phyloP scores from a whole-genome alignment of 805 yeast species.

The Hagleromyces aurorensis region DNA sequence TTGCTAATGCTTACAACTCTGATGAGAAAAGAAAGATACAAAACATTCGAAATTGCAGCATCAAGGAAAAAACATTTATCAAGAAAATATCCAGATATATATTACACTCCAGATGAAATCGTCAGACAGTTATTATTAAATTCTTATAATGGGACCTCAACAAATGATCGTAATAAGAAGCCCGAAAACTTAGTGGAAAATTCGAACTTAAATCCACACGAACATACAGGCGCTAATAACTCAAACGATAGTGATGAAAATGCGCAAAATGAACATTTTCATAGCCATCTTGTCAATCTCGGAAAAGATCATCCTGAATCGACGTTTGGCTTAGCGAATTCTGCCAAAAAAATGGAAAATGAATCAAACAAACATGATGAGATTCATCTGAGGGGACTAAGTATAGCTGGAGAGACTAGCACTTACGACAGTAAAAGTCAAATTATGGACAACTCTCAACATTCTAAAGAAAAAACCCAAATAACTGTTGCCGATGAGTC shows the following conservation, averaged over 20 bases:
- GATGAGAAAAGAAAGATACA: conserved; percentile 23
- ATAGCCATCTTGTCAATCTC: too few relatives aligned
- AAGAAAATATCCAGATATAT: conserved; percentile 7
- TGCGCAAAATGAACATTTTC: conserved; percentile 15
- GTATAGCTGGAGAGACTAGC: too few relatives aligned
- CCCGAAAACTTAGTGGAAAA: neutral
- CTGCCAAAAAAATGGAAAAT: conserved; percentile 12
- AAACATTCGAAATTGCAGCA: conserved; percentile 3
- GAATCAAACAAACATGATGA: conserved; percentile 3
- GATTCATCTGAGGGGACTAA: too few relatives aligned
- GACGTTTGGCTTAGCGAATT: conserved; percentile 14
- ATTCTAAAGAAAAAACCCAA: too few relatives aligned
- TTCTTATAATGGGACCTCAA: neutral
- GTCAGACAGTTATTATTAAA: conserved; percentile 5
- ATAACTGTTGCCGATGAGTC: too few relatives aligned
- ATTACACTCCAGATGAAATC: conserved; percentile 8
- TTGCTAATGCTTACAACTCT: conserved; percentile 19
- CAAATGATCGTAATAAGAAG: too few relatives aligned
- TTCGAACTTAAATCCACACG: too few relatives aligned
- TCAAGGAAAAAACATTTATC: conserved; percentile 6
- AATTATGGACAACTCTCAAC: too few relatives aligned
- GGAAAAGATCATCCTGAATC: too few relatives aligned
- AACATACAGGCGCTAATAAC: too few relatives aligned
- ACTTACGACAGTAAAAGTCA: too few relatives aligned
- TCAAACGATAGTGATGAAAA: neutral